Evolutionary conservation across 495 filamentous ascomycete species (phyloP).

Genomic region (Aspergillus haitiensis): DNA sequence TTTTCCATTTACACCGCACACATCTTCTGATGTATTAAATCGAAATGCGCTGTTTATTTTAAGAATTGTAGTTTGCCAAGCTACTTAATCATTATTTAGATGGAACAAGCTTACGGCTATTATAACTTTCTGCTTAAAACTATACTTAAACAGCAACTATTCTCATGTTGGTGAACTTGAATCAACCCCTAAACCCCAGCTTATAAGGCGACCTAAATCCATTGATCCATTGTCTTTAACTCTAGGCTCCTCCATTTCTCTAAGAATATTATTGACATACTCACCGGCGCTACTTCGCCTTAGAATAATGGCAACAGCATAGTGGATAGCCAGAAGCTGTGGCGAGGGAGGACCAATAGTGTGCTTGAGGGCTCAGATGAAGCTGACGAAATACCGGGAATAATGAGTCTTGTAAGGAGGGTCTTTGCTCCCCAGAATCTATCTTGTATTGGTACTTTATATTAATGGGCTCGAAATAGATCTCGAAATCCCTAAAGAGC

Average conservation of each 20-base stretch:
- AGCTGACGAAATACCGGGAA: conserved; percentile 33
- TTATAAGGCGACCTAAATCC: background rate
- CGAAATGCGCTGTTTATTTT: no score
- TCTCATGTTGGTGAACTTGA: no score
- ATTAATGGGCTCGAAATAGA: conserved; percentile 28
- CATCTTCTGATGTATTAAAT: no score
- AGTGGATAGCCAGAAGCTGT: conserved; percentile 36
- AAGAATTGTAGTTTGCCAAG: no score
- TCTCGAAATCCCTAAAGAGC: conserved; percentile 30
- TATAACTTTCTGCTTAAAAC: background rate
- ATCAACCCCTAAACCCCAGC: background rate
- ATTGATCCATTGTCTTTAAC: conserved; percentile 11
- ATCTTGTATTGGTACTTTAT: conserved; percentile 29
- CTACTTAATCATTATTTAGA: no score
- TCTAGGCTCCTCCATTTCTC: conserved; percentile 1
- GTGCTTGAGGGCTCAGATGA: conserved; percentile 26
- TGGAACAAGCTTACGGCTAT: no score
- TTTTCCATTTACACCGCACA: no score
- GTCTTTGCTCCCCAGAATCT: conserved; percentile 21
- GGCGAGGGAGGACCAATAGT: conserved; percentile 32
- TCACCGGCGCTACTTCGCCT: conserved; percentile 3
- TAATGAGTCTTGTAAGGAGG: conserved; percentile 30
- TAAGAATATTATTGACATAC: conserved; percentile 9
- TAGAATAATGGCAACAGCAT: conserved; percentile 33
- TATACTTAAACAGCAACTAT: background rate